Conservation (phyloP, 1,284 basidiomycete genomes). For the Sphagnurus paluster region DNA sequence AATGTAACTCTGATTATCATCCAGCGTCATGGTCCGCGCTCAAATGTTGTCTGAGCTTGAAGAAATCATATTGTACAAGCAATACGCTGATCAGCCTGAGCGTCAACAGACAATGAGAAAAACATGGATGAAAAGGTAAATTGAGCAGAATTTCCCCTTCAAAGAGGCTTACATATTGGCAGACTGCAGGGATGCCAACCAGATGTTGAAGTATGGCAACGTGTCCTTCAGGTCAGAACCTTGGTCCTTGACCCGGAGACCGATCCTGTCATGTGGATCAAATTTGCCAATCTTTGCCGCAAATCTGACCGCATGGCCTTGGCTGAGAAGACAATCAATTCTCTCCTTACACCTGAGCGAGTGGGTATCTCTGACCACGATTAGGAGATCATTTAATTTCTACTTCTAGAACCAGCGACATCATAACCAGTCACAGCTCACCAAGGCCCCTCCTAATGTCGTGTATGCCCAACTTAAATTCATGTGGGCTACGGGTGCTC, state of each 20-base stretch:
- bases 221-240: conserved; percentile 94
- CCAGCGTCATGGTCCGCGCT: conserved; percentile 91
- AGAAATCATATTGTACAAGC: conserved; percentile 97
- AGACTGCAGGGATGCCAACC: conserved; percentile 96
- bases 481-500: conserved; percentile 89
- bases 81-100: conserved; percentile 91
- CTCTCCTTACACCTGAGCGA: conserved; percentile 72
- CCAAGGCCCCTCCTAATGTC: conserved; percentile 90
- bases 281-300: conserved; percentile 54
- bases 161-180: too few species aligned
- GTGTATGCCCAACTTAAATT: conserved; percentile 98
- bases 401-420: conserved; percentile 36
- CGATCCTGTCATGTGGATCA: conserved; percentile 95
- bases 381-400: conserved; percentile 6
- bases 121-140: conserved; percentile 92
- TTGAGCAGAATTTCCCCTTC: too few species aligned
- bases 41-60: conserved; percentile 99
- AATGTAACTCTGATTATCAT: conserved; percentile 4
- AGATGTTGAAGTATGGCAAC: conserved; percentile 99
- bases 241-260: conserved; percentile 93
- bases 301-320: conserved; percentile 65
- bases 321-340: conserved; percentile 97
- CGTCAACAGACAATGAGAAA: conserved; percentile 84
- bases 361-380: conserved; percentile 34
- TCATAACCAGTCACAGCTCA: conserved; percentile 47